Conservation (phyloP, 1,284 basidiomycete species). For the Ceratobasidium sp. region DNA sequence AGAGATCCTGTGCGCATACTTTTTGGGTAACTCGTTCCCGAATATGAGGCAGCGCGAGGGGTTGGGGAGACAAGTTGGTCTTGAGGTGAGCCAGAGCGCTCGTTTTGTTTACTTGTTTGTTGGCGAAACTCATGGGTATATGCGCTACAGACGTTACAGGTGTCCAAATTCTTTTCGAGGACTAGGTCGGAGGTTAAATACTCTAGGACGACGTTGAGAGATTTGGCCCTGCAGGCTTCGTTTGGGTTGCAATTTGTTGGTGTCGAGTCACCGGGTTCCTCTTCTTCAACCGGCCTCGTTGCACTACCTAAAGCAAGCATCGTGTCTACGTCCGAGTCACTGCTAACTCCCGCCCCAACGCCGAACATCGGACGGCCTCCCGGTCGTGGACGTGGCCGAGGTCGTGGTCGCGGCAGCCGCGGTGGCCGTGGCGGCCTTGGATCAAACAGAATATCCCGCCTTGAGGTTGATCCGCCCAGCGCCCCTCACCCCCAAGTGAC, state of each 20-base stretch:
- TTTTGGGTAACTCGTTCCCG: conserved; percentile 30
- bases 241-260: not conserved
- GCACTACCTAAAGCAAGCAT: no score
- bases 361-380: not conserved
- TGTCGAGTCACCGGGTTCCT: not conserved
- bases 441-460: no score
- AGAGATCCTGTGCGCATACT: conserved; percentile 26
- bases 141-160: conserved; percentile 30
- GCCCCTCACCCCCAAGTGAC: not conserved
- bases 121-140: not conserved
- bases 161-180: conserved; percentile 35
- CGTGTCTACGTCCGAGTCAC: no score
- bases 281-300: not conserved
- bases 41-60: conserved; percentile 28
- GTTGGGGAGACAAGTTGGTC: conserved; percentile 8
- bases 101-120: not conserved
- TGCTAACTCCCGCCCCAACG: not conserved
- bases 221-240: conserved; percentile 3
- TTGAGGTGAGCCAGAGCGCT: conserved; percentile 21
- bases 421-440: not conserved
- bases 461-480: conserved; percentile 4
- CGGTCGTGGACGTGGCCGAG: conserved; percentile 3
- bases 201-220: conserved; percentile 7
- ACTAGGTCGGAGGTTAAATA: conserved; percentile 37
- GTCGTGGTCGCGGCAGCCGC: not conserved